Conservation (phyloP, 78 protist genomes). For the Planoprotostelium fungivorum region DNA sequence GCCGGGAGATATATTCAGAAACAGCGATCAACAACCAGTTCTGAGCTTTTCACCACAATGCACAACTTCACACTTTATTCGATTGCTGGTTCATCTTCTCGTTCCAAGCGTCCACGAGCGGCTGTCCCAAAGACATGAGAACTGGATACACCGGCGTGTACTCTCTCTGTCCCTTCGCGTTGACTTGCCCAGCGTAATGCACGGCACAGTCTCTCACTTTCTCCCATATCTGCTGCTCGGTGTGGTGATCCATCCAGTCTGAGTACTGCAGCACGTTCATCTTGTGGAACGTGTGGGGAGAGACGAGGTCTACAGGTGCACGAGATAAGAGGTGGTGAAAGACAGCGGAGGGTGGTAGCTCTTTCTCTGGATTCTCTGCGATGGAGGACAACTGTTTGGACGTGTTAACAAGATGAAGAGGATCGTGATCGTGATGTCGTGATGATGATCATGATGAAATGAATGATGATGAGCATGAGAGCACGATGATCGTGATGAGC, state of each 20-base stretch:
- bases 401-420: too few species aligned
- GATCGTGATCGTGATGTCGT: too few species aligned
- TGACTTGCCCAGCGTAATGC: neutral
- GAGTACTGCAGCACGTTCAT: neutral
- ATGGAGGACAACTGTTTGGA: neutral
- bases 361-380: neutral
- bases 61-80: too few species aligned
- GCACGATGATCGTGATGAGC: too few species aligned
- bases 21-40: too few species aligned
- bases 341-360: neutral
- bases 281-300: neutral
- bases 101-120: neutral
- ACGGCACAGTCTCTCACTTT: neutral
- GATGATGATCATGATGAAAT: too few species aligned
- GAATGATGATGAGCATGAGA: too few species aligned
- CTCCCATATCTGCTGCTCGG: neutral
- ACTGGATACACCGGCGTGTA: neutral
- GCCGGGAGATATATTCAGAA: too few species aligned
- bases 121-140: neutral
- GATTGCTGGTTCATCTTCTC: too few species aligned
- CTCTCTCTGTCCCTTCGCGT: neutral
- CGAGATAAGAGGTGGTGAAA: neutral
- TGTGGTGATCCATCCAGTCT: neutral
- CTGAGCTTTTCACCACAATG: too few species aligned
- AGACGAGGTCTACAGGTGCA: neutral